phyloP scores from a whole-genome alignment of 2,329 filamentous ascomycete genomes.

The Fusarium sp. region DNA sequence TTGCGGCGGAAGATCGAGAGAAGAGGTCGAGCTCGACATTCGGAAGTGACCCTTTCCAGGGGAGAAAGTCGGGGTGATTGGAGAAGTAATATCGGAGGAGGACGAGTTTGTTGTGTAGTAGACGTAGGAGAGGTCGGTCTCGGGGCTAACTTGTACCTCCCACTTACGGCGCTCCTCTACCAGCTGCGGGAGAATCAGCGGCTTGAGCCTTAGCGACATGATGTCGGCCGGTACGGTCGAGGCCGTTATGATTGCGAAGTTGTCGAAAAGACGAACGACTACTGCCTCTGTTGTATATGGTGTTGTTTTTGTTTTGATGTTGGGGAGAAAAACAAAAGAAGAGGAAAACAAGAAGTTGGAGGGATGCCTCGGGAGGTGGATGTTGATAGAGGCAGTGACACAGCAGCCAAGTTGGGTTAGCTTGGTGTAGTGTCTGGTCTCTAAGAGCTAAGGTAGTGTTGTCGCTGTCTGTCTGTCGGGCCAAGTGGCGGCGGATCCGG shows the following conservation, averaged over 20 bases:
- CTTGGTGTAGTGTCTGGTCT: background rate
- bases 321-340: conserved; percentile 17
- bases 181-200: conserved; percentile 65
- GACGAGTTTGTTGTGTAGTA: conserved; percentile 66
- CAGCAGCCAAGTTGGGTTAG: conserved; percentile 32
- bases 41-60: conserved; percentile 69
- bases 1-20: conserved; percentile 70
- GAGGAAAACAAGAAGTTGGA: conserved; percentile 34
- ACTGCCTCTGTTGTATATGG: conserved; percentile 3
- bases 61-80: conserved; percentile 77
- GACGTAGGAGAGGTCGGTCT: conserved; percentile 53
- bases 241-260: conserved; percentile 34
- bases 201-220: conserved; percentile 65
- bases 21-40: conserved; percentile 82
- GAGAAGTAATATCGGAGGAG: conserved; percentile 75
- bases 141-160: conserved; percentile 49
- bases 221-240: conserved; percentile 42
- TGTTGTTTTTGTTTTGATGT: conserved; percentile 20
- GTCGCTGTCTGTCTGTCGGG: conserved; percentile 22
- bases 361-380: conserved; percentile 41
- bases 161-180: conserved; percentile 62
- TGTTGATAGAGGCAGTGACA: conserved; percentile 37
- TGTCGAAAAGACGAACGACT: conserved; percentile 34
- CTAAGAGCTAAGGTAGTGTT: background rate
- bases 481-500: conserved; percentile 43